These are phyloP conservation scores for Apiospora pterosperma DNA, from an alignment of 2,329 filamentous ascomycete genomes.

Conservation along the genomic window DNA sequence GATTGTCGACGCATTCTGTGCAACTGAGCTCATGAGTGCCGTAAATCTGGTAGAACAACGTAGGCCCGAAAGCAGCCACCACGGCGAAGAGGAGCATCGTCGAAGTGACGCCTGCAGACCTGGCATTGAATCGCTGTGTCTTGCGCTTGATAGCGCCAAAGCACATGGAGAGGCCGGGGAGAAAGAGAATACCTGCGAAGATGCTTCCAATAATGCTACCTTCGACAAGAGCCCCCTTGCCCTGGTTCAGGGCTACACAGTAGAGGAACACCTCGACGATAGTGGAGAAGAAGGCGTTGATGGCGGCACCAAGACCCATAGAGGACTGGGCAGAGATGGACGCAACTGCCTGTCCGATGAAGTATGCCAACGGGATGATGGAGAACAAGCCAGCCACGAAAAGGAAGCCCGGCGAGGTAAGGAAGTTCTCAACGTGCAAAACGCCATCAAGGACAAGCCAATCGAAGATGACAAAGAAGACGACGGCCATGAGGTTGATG, in stretches of 20 bases:
- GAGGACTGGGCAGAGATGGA: slow-evolving; percentile 98
- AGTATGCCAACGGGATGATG: slow-evolving; percentile 95
- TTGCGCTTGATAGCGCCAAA: slow-evolving; percentile 97
- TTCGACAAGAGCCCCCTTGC: slow-evolving; percentile 89
- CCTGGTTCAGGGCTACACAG: slow-evolving; percentile 87
- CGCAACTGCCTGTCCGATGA: slow-evolving; percentile 96
- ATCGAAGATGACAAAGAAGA: slow-evolving; percentile 93
- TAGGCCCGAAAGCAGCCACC: slow-evolving; percentile 92
- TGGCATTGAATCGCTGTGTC: slow-evolving; percentile 96
- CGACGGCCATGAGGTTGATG: slow-evolving; percentile 91
- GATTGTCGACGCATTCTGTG: slow-evolving; percentile 53
- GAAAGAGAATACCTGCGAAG: slow-evolving; percentile 90
- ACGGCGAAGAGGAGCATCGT: slow-evolving; percentile 97
- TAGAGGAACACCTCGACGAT: slow-evolving; percentile 97
- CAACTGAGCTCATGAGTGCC: slow-evolving; percentile 96
- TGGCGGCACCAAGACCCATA: slow-evolving; percentile 94
- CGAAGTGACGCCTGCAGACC: slow-evolving; percentile 91
- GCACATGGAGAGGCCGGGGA: slow-evolving; percentile 96
- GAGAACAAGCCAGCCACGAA: slow-evolving; percentile 83
- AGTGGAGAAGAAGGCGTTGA: slow-evolving; percentile 98
- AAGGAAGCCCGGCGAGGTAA: slow-evolving; percentile 82
- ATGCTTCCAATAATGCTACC: slow-evolving; percentile 97
- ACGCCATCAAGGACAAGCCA: slow-evolving; percentile 73
- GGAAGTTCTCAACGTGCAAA: slow-evolving; percentile 65
- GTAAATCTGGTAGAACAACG: slow-evolving; percentile 97